Conservation (phyloP, 805 yeast genomes). For the Hanseniaspora clermontiae region DNA sequence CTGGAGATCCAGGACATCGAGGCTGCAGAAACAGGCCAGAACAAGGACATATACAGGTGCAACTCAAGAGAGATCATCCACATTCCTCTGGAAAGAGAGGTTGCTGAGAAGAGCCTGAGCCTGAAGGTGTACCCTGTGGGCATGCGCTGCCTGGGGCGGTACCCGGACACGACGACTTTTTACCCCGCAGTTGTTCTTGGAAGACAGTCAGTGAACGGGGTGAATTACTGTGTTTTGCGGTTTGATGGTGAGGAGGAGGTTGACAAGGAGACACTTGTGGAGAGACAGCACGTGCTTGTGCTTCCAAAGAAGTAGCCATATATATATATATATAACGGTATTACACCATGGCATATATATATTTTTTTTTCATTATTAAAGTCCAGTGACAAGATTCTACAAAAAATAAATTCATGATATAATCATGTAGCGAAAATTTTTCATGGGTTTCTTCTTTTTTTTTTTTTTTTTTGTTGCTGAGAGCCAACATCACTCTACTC, state of each 20-base stretch:
- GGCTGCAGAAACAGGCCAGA: constrained; percentile 84
- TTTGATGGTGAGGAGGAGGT: constrained; percentile 97
- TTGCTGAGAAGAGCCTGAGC: constrained; percentile 17
- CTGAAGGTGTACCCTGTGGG: constrained; percentile 56
- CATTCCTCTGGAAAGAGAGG: constrained; percentile 41
- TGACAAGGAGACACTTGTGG: constrained; percentile 88
- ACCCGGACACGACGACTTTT: constrained; percentile 95
- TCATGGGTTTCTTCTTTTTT: background rate
- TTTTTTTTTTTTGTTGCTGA: too few species aligned
- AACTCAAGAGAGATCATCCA: constrained; percentile 65
- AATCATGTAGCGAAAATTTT: too few species aligned
- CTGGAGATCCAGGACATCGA: constrained; percentile 96
- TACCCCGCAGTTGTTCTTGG: constrained; percentile 89
- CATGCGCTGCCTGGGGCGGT: constrained; percentile 75
- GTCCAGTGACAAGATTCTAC: too few species aligned
- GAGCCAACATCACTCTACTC: too few species aligned
- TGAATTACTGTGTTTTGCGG: constrained; percentile 48
- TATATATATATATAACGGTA: too few species aligned
- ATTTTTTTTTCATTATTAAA: too few species aligned
- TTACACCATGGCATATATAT: too few species aligned
- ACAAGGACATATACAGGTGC: constrained; percentile 76
- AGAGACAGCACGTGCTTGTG: constrained; percentile 69
- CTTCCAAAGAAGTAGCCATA: constrained; percentile 33
- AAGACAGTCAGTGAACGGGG: constrained; percentile 38
- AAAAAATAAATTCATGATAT: too few species aligned